Conservation (phyloP, 176 grass and related monocot species). For the Luzula sylvatica region DNA sequence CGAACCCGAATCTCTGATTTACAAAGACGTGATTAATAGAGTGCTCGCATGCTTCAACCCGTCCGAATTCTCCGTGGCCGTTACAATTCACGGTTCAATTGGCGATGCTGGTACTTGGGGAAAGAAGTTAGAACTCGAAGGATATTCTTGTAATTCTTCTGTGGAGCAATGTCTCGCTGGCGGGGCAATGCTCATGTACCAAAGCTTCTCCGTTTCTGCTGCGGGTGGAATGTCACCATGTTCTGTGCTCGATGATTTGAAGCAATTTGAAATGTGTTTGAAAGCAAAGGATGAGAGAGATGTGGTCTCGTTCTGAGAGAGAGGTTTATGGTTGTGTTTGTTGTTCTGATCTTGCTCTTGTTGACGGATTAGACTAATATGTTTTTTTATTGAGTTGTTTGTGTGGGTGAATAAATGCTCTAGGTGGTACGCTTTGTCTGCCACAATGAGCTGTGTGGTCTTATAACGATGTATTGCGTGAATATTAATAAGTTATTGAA, state of each 20-base stretch:
- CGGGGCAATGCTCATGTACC: slow-evolving; percentile 25
- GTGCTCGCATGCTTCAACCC: slow-evolving; percentile 32
- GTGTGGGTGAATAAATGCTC: slow-evolving; percentile 25
- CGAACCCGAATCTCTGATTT: slow-evolving; percentile 17
- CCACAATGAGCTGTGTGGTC: slow-evolving; percentile 23
- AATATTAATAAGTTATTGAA: too few relatives aligned
- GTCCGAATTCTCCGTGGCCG: slow-evolving; percentile 29
- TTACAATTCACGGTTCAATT: slow-evolving; percentile 24
- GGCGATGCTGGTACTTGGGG: slow-evolving; percentile 9
- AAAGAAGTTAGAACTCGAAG: slow-evolving; percentile 16
- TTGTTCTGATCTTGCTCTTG: not conserved
- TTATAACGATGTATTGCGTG: slow-evolving; percentile 1
- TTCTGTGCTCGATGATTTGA: slow-evolving; percentile 18
- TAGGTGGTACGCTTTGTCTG: slow-evolving; percentile 29
- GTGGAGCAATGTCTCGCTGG: slow-evolving; percentile 27
- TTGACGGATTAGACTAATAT: slow-evolving; percentile 8
- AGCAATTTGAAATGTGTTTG: slow-evolving; percentile 9
- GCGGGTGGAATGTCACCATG: slow-evolving; percentile 14
- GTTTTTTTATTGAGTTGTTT: not conserved
- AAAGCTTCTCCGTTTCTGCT: slow-evolving; percentile 14
- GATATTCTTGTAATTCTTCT: slow-evolving; percentile 8
- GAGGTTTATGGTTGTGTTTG: slow-evolving; percentile 11
- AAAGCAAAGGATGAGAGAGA: slow-evolving; percentile 9
- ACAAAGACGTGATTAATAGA: slow-evolving; percentile 18
- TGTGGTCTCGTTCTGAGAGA: slow-evolving; percentile 11